Conservation (phyloP, 352 stramenopile species). For the Hyaloperonospora arabidopsidis region DNA sequence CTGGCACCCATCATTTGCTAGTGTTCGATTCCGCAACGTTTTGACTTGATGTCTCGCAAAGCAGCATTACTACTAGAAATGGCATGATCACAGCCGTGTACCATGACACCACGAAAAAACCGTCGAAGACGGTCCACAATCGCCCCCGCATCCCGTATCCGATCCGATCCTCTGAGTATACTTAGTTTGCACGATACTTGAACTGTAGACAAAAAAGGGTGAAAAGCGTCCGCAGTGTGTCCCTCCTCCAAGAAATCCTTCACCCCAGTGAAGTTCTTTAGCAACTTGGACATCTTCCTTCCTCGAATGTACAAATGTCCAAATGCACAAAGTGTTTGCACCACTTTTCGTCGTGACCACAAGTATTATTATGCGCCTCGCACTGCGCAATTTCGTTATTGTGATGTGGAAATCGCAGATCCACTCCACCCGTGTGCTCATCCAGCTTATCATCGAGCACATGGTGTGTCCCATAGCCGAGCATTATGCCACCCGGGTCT, state of each 20-base stretch:
- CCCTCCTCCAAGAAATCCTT: constrained; percentile 75
- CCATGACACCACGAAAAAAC: constrained; percentile 56
- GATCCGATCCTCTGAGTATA: constrained; percentile 73
- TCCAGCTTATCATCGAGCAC: constrained; percentile 91
- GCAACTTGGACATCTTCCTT: constrained; percentile 97
- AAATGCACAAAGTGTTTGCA: constrained; percentile 97
- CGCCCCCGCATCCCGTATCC: constrained; percentile 56
- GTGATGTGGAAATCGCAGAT: constrained; percentile 89
- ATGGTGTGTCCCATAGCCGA: constrained; percentile 89
- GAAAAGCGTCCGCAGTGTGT: constrained; percentile 71
- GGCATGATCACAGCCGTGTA: constrained; percentile 22
- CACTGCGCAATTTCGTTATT: constrained; percentile 87
- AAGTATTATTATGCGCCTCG: constrained; percentile 52
- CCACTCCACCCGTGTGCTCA: constrained; percentile 92
- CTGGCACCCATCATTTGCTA: constrained; percentile 47
- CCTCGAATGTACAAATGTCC: constrained; percentile 95
- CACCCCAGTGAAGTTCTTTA: constrained; percentile 99
- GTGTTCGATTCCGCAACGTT: constrained; percentile 50
- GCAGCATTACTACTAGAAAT: constrained; percentile 4
- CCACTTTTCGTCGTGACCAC: constrained; percentile 52
- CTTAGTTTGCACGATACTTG: constrained; percentile 75
- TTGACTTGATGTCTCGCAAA: constrained; percentile 17
- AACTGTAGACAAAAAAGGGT: constrained; percentile 85
- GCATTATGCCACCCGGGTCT: constrained; percentile 93
- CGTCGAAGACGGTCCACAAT: constrained; percentile 45